Conservation (phyloP, 306 rosid species). For the Gynostemma pentaphyllum region DNA sequence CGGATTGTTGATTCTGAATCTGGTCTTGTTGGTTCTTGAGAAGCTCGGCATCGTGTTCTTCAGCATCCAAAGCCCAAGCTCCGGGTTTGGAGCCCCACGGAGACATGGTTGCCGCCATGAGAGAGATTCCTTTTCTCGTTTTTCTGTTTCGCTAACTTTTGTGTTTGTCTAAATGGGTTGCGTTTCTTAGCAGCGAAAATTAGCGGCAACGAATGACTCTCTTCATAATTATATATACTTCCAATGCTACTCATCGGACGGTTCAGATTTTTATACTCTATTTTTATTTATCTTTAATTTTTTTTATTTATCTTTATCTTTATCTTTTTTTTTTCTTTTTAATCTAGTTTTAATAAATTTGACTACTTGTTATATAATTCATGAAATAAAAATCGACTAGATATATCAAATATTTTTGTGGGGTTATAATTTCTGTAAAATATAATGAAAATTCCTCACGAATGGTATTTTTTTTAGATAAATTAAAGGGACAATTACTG, state of each 20-base stretch:
- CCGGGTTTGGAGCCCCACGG: constrained; percentile 91
- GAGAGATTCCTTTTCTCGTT: background rate
- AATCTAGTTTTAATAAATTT: no score
- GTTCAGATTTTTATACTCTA: background rate
- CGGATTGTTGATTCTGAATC: background rate
- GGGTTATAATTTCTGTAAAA: no score
- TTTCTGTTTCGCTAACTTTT: no score
- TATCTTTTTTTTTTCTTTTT: no score
- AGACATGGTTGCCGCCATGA: constrained; percentile 87
- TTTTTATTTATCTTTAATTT: background rate
- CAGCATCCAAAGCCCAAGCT: constrained; percentile 91
- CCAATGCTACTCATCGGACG: background rate
- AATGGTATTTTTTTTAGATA: no score
- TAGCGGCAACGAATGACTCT: background rate
- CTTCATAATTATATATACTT: background rate
- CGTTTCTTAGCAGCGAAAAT: background rate
- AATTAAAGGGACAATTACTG: no score
- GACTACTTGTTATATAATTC: no score
- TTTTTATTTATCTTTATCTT: background rate
- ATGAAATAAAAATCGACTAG: no score
- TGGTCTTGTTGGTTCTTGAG: constrained; percentile 28
- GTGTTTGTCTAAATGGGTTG: constrained; percentile 6
- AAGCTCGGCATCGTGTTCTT: constrained; percentile 64
- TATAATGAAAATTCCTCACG: no score
- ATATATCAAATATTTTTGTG: no score